Evolutionary conservation across 192 early-diverging fungal genomes (phyloP), one percentile per base, ranked within the genome.

Genomic region (Chytriomyces hyalinus): DNA sequence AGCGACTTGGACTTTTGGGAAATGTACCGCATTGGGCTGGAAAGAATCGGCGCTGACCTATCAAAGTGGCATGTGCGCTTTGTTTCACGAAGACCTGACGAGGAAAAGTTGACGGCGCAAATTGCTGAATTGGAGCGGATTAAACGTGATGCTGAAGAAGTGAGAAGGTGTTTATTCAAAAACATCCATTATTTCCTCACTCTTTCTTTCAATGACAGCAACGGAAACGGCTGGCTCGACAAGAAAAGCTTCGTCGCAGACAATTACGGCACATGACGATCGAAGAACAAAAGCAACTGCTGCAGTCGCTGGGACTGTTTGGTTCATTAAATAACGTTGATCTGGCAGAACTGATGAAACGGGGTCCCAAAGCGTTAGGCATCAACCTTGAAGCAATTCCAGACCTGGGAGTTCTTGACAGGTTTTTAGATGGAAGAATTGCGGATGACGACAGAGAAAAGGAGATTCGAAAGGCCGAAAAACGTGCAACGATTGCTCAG

Each of bases 1-100:
- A 69, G 84, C 13, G 67, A 59, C 3, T 50, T 84, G 10, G 85
- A 87, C 65, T 86, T 85, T 81, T 88, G 87, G 87, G 68, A 76
- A 44, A 53, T 84, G 59, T 84, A 84, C 69, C 51, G 79, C 47
- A 68, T 61, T 11, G 61, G 53, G 13, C 65, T 71, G 11, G 75
- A 81, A 50, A 45, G 51, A 28, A 73, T 77, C 15, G 76, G 80
- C 7, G 76, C 76, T 6, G 76, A 77, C 48, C 45, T 77, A 22
- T 76, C 47, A 11, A 49, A 61, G 20, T 84, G 83, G 83, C 83
- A 84, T 65, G 75, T 84, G 24, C 22, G 47, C 9, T 69, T 61
- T 26, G 26, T 10, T 26, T 28, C 43, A 13, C 48, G 46, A 45
- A 77, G 53, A n/a, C 15, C 10, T 47, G 67, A 77, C 28, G 67